Conservation (phyloP, 352 stramenopile species). For the Phytophthora constricta region DNA sequence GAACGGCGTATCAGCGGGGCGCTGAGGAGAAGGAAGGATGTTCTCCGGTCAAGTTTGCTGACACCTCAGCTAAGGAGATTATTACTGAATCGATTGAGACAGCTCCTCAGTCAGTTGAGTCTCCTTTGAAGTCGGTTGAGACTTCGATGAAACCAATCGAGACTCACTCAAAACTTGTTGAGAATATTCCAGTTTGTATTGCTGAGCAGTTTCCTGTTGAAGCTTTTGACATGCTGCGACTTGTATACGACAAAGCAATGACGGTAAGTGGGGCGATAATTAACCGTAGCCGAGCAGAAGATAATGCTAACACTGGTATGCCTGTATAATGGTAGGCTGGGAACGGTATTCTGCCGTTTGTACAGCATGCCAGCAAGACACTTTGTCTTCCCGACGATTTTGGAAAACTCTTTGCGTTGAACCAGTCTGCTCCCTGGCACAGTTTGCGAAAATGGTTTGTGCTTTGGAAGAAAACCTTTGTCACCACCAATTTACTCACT, state of each 20-base stretch:
- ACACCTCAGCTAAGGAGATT: too few relatives aligned
- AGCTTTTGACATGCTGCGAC: conserved; percentile 10
- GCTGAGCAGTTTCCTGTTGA: conserved; percentile 10
- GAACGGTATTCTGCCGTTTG: neutral
- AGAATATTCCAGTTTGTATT: neutral
- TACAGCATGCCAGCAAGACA: neutral
- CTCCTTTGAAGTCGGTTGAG: neutral
- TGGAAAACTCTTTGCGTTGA: neutral
- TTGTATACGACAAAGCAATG: conserved; percentile 9
- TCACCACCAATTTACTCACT: conserved; percentile 6
- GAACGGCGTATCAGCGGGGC: neutral
- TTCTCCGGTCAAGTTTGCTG: too few relatives aligned
- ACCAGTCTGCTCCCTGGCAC: conserved; percentile 6
- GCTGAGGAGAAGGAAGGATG: neutral
- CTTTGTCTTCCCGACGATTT: conserved; percentile 12
- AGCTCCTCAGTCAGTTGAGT: too few relatives aligned
- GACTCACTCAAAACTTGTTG: too few relatives aligned
- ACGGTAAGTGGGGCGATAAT: conserved; percentile 12
- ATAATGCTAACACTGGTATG: neutral
- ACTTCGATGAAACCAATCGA: too few relatives aligned
- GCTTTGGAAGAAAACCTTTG: conserved; percentile 20
- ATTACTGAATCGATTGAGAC: too few relatives aligned
- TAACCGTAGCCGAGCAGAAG: neutral
- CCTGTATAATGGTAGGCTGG: neutral
- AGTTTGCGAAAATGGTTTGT: conserved; percentile 11